Base-by-base conservation (phyloP, 345 rosid genomes). In the Arabidopsis suecica region DNA sequence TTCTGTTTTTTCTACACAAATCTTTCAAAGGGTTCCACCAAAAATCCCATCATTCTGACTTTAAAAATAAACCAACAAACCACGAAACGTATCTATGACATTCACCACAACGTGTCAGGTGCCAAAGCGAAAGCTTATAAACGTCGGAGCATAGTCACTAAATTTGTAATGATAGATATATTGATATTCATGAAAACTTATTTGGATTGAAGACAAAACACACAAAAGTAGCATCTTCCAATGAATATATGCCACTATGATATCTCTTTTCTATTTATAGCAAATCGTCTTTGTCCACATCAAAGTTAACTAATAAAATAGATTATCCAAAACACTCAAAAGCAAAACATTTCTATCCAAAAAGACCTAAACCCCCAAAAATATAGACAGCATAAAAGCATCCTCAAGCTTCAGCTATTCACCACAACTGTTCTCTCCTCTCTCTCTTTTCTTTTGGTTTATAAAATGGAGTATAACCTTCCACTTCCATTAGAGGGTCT, bases 401-500 rank as follows among this genome's bases (percentile, higher is more conserved):
- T 36, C 34, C 44, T 41, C 34, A 34, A 11, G 69, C 70, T 32
- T 32, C 34, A 54, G 34, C 69, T 40, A 41, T 50, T 51, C 32
- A 55, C 33, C 71, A 64, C 49, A 65, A 22, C 13, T 42, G 4
- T 44, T 57, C 14, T 34, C 38, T 50, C 50, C 50, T 28, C 18
- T 61, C 9, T 64, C 28, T 59, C 48, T 47, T 6, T 58, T 71
- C 13, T 10, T 14, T 45, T 14, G 2, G 23, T 37, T 28, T 10
- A 5, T 16, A 37, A 5, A 33, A 69, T 76, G 75, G 71, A 51
- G 22, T 23, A 40, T 40, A 40, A 50, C 55, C 59, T 70, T 73
- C 85, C 91, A 6, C 79, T 18, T 12, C 89, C 91, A 61, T 63
- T 80, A 77, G 87, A 80, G 64, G 79, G 88, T 32, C 86, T 87